Base-by-base conservation (phyloP, 2,329 filamentous ascomycete species). In the Delphinella strobiligena region DNA sequence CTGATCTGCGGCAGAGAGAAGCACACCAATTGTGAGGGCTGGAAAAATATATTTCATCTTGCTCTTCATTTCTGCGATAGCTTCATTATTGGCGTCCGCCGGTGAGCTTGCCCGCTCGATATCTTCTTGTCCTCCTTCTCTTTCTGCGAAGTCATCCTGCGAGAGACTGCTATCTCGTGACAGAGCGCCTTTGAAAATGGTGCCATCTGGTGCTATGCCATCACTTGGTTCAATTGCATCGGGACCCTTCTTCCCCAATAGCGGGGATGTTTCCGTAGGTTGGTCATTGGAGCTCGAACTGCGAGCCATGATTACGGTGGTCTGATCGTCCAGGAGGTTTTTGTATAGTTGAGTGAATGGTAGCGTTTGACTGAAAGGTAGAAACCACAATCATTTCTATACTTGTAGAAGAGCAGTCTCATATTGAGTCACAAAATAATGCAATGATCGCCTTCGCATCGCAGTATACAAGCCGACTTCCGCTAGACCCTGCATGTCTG, bases 1-100 rank as follows among this genome's bases (percentile, higher is more conserved):
- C 56, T 87, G 81, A 53, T 89, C 83, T 37, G 80, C 69, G 3
- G 82, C 80, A 15, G 78, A 72, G 5, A 89, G 67, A 53, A 83
- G 84, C 31, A 87, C 45, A n/a, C 76, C 76, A 38, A 80, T 68
- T 7, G 68, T 71, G 34, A 80, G 59, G 1, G 76, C 74, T 2
- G 76, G 76, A 24, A 80, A 58, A 40, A 81, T 72, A 47, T 38
- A 22, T 11, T 38, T 38, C 54, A 78, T 55, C 35, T 59, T 59
- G 48, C 62, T 62, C 42, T 56, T 62, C 4, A 71, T 62, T 45
- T 71, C 68, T 0, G 67, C 62, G 41, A 67, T 51, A 3, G 67
- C 68, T 45, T 66, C 54, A 44, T 61, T 49, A 54, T 19, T 50
- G 47, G 30, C 52, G 49, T 34, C 43, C 27, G n/a, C n/a, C n/a